phyloP scores from a whole-genome alignment of 805 yeast species.

The Candida montana region DNA sequence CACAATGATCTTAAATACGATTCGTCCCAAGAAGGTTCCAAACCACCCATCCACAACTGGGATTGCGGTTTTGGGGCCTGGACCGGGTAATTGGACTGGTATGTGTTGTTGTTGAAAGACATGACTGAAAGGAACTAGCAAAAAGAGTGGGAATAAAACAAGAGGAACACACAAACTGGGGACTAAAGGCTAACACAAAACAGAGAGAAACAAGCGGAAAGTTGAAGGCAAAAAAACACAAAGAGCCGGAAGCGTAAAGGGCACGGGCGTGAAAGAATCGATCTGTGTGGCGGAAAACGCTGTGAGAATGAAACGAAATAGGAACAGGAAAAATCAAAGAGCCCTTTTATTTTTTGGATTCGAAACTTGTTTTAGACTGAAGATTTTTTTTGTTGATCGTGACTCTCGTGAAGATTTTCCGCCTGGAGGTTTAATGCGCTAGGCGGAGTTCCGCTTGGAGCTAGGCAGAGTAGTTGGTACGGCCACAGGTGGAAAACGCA shows the following conservation, averaged over 20 bases:
- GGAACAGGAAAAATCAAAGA: no score
- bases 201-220: background rate
- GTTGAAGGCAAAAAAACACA: no score
- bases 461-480: background rate
- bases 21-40: constrained; percentile 84
- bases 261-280: background rate
- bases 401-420: no score
- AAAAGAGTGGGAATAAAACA: background rate
- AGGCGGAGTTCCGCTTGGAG: background rate
- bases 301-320: no score
- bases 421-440: no score
- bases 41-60: constrained; percentile 83
- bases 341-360: no score
- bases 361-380: no score
- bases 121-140: background rate
- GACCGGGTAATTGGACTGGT: background rate
- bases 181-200: background rate
- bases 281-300: background rate
- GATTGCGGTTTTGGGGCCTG: background rate
- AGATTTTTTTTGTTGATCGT: no score
- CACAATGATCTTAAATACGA: constrained; percentile 59
- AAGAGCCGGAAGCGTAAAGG: no score
- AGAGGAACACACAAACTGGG: constrained; percentile 1
- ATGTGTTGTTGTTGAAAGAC: background rate
- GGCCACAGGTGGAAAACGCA: background rate